phyloP scores from a whole-genome alignment of 306 rosid species.

The Vigna mungo region DNA sequence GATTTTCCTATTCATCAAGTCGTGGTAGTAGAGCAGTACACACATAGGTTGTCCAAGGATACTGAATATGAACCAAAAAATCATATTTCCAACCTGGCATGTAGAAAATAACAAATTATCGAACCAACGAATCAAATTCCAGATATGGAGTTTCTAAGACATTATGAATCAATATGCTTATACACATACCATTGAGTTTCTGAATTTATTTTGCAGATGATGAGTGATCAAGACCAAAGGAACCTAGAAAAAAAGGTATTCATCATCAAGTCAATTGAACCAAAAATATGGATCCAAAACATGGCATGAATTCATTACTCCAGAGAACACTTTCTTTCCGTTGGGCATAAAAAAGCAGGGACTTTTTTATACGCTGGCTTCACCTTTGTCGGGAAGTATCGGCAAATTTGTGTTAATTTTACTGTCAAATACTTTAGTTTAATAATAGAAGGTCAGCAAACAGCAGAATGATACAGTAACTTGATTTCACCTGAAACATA shows the following conservation, averaged over 20 bases:
- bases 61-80: slow-evolving; percentile 89
- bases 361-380: no score
- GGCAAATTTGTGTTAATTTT: slow-evolving; percentile 2
- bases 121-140: slow-evolving; percentile 26
- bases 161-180: slow-evolving; percentile 22
- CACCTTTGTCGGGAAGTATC: background rate
- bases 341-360: slow-evolving; percentile 1
- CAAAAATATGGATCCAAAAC: slow-evolving; percentile 21
- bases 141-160: background rate
- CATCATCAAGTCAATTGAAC: slow-evolving; percentile 38
- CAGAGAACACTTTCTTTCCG: slow-evolving; percentile 9
- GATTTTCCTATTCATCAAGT: slow-evolving; percentile 79
- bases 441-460: slow-evolving; percentile 26
- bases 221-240: slow-evolving; percentile 86
- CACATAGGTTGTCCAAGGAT: slow-evolving; percentile 99
- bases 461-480: slow-evolving; percentile 4
- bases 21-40: slow-evolving; percentile 88
- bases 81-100: slow-evolving; percentile 89
- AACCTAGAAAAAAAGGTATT: slow-evolving; percentile 54
- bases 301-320: background rate
- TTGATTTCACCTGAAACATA: slow-evolving; percentile 77
- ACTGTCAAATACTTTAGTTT: background rate
- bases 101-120: slow-evolving; percentile 2
- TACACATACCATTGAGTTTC: slow-evolving; percentile 80
- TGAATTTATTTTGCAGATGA: slow-evolving; percentile 77